Evolutionary conservation across 2,329 filamentous ascomycete species (phyloP).

Genomic region (Fusarium nodosum): DNA sequence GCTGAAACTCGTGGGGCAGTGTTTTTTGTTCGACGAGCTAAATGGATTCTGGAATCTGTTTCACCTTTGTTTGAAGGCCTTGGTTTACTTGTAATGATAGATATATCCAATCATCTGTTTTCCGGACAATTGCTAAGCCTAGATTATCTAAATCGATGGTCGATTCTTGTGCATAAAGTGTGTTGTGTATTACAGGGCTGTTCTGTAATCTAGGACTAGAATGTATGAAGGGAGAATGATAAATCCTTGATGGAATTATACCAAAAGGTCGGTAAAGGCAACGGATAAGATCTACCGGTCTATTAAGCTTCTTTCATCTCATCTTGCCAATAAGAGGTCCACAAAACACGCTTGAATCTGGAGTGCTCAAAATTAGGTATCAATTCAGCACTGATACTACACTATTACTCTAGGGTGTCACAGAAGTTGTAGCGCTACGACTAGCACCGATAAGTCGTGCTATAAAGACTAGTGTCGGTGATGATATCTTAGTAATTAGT

Average conservation of each 20-base stretch:
- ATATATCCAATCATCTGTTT: not conserved
- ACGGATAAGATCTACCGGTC: not conserved
- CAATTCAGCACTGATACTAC: not conserved
- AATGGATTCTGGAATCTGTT: not conserved
- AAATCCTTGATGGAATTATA: no score
- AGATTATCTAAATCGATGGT: no score
- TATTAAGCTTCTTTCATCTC: not conserved
- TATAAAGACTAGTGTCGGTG: not conserved
- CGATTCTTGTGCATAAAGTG: no score
- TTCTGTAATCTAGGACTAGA: no score
- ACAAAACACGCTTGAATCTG: not conserved
- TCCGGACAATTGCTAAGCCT: not conserved
- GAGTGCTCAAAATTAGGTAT: no score
- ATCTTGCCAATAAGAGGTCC: not conserved
- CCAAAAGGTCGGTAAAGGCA: not conserved
- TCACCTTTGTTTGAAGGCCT: not conserved
- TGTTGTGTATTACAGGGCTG: no score
- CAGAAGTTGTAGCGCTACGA: not conserved
- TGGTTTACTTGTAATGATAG: no score
- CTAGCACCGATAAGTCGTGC: not conserved
- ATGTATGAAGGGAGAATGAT: no score
- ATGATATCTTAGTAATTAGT: not conserved
- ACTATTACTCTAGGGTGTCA: not conserved
- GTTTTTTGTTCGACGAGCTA: not conserved
- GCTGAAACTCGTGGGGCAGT: not conserved